These are phyloP conservation scores for Russula vinacea DNA, from an alignment of 768 basidiomycete species.

Conservation along the genomic window DNA sequence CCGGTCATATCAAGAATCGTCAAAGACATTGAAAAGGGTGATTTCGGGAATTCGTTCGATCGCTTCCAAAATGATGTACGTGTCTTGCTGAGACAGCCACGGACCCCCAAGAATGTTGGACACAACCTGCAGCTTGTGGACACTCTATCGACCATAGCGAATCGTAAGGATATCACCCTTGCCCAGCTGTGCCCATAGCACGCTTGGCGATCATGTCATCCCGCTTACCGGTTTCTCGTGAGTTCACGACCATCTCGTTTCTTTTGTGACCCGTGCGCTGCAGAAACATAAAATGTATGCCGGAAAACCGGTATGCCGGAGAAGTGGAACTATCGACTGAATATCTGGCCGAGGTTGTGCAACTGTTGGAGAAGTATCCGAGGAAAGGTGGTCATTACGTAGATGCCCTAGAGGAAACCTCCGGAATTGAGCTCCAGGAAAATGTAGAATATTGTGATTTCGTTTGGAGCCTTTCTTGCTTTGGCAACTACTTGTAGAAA, in stretches of 20 bases:
- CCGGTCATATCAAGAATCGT: constrained; percentile 45
- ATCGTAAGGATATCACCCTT: constrained; percentile 42
- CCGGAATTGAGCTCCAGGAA: constrained; percentile 43
- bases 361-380: constrained; percentile 37
- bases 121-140: constrained; percentile 46
- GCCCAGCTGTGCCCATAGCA: constrained; percentile 41
- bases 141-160: constrained; percentile 40
- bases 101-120: constrained; percentile 37
- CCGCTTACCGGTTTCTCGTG: constrained; percentile 49
- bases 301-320: constrained; percentile 44
- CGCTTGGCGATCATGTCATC: constrained; percentile 43
- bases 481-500: too few relatives aligned
- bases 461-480: too few relatives aligned
- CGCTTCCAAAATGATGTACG: constrained; percentile 43
- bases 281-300: constrained; percentile 42
- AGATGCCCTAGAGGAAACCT: constrained; percentile 32
- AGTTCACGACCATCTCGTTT: constrained; percentile 13
- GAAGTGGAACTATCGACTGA: constrained; percentile 37
- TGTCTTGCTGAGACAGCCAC: too few relatives aligned
- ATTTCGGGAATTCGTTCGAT: constrained; percentile 36
- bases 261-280: background rate
- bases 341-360: constrained; percentile 42
- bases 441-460: too few relatives aligned
- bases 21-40: constrained; percentile 41
- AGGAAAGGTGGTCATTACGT: constrained; percentile 44